phyloP scores from a whole-genome alignment of 345 rosid species.

The Hibiscus trionum region DNA sequence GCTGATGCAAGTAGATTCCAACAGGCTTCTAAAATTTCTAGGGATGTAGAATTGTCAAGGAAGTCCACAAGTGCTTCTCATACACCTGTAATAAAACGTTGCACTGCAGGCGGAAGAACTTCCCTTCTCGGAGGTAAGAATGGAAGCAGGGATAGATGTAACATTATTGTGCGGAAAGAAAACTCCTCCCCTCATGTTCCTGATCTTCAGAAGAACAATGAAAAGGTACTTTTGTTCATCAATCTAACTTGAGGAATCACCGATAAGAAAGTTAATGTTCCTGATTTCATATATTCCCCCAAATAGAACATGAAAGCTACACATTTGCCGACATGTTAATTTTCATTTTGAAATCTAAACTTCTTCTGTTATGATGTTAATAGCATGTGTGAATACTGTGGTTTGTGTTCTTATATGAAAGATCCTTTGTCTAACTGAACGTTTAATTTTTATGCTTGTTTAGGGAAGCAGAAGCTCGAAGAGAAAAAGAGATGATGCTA shows the following conservation, averaged over 20 bases:
- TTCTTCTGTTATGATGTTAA: not conserved
- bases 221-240: constrained; percentile 38
- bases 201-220: constrained; percentile 19
- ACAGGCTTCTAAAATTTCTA: constrained; percentile 33
- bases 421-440: not conserved
- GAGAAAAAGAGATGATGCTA: constrained; percentile 42
- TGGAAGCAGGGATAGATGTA: constrained; percentile 4
- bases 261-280: not conserved
- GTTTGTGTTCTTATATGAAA: not conserved
- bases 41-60: constrained; percentile 39
- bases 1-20: constrained; percentile 32
- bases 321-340: not conserved
- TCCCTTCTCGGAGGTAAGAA: constrained; percentile 20
- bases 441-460: constrained; percentile 1
- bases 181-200: constrained; percentile 13
- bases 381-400: not conserved
- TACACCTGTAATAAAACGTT: constrained; percentile 41
- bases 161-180: constrained; percentile 36
- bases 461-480: constrained; percentile 51
- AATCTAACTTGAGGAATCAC: not conserved
- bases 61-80: constrained; percentile 28
- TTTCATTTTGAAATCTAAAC: not conserved
- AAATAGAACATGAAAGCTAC: not conserved
- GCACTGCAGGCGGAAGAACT: constrained; percentile 25
- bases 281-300: not conserved